Conservation (phyloP, 2,329 filamentous ascomycete species). For the Colletotrichum agaves region DNA sequence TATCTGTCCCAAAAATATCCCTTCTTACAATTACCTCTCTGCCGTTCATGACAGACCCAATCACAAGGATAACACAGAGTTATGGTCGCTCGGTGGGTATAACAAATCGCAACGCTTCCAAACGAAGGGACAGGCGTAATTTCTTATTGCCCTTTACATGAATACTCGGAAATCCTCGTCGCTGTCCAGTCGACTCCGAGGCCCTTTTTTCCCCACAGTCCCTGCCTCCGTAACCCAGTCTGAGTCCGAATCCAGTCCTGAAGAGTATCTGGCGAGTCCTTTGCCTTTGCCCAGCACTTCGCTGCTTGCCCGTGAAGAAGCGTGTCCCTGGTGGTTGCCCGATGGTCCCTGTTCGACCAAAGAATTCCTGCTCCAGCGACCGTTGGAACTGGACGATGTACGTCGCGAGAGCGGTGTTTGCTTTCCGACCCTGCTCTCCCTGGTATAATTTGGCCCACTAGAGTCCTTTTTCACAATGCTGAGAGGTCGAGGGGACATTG, state of each 20-base stretch:
- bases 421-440: conserved; percentile 29
- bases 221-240: conserved; percentile 38
- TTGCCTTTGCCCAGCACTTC: conserved; percentile 36
- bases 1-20: not conserved
- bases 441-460: conserved; percentile 12
- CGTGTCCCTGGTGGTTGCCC: conserved; percentile 16
- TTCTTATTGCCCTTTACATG: conserved; percentile 21
- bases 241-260: conserved; percentile 33
- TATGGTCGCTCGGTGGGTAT: conserved; percentile 27
- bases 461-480: conserved; percentile 35
- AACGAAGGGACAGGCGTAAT: conserved; percentile 2
- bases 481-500: conserved; percentile 34
- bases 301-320: conserved; percentile 29
- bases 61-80: conserved; percentile 1
- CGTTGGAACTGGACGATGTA: conserved; percentile 32
- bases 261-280: conserved; percentile 22
- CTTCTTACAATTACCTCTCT: not conserved
- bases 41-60: not conserved
- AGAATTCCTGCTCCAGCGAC: conserved; percentile 31
- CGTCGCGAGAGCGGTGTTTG: conserved; percentile 26
- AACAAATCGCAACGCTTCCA: conserved; percentile 36
- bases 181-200: conserved; percentile 23
- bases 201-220: conserved; percentile 22
- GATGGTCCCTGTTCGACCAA: conserved; percentile 17
- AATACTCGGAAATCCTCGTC: conserved; percentile 36